Evolutionary conservation across 768 basidiomycete species (phyloP), one percentile per base, ranked within the genome.

Genomic region (Tricholoma flavovirens): DNA sequence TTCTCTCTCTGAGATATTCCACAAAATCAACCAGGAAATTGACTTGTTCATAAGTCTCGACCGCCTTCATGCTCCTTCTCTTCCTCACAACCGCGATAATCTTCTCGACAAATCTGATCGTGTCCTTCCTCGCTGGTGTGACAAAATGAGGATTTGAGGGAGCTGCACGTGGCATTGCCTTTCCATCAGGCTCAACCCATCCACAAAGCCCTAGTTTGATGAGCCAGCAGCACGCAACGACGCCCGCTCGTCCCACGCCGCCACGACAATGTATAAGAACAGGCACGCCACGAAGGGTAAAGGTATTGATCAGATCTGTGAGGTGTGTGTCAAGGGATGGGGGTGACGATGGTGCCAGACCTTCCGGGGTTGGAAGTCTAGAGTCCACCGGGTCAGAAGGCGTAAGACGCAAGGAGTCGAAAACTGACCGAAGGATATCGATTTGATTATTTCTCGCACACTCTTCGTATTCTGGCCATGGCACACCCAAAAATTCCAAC

Each of bases 11-110:
- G 56, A 90, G 65, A 70, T 79, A 83, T 36, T 86, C 81, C 3
- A 91, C 82, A 67, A 83, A 94, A 29, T 90, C 86, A 0, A 86
- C 82, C 49, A 94, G 70, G 64, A 94, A 93, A 60, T 77, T 73
- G 14, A 96, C 96, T 70, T 98, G 95, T 67, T 97, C 93, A 66
- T 89, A 86, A 3, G 93, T 96, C 69, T 98, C 96, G 38, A 98
- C 82, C 1, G 94, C 93, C 68, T 98, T 98, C 55, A 86, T 70
- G 62, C 93, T 93, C 58, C 95, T 74, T 59, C 93, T 73, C 59
- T 80, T 73, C 49, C 95, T 73, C 7, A 94, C 82, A 55, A 93
- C 80, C 5, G 75, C 71, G 53, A 98, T 90, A 1, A 82, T 84
- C 22, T 81, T 78, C 65, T 90, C 85, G 8, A 93, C 85, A 45